Evolutionary conservation across 2,329 filamentous ascomycete species (phyloP).

Genomic region (Colletotrichum higginsianum): DNA sequence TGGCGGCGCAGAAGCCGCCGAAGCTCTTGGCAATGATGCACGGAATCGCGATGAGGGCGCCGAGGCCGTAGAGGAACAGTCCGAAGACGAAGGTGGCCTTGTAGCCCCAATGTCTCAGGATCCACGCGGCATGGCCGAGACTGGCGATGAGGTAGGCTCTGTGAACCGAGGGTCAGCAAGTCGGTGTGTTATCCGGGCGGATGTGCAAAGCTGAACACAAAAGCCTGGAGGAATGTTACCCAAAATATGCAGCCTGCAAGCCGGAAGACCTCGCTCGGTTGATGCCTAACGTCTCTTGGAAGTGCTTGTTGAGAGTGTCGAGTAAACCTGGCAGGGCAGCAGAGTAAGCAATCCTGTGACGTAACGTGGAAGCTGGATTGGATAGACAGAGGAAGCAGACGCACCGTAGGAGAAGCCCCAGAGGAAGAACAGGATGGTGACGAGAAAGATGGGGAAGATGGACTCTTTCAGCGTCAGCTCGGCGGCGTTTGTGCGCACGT

Average conservation of each 20-base stretch:
- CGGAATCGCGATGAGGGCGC: conserved; percentile 70
- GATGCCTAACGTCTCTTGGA: conserved; percentile 62
- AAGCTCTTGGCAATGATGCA: conserved; percentile 64
- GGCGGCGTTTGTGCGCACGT: conserved; percentile 58
- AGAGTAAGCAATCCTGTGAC: conserved; percentile 3
- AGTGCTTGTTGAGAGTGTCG: conserved; percentile 61
- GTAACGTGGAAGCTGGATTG: neutral
- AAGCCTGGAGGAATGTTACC: neutral
- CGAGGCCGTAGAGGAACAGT: conserved; percentile 75
- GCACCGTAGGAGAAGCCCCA: conserved; percentile 44
- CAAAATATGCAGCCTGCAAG: conserved; percentile 60
- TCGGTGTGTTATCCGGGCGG: neutral
- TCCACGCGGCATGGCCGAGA: conserved; percentile 57
- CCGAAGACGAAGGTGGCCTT: conserved; percentile 65
- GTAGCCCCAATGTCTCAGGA: conserved; percentile 60
- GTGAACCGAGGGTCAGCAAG: neutral
- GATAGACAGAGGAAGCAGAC: conserved; percentile 39
- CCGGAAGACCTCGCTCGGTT: conserved; percentile 57
- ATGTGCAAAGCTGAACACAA: neutral
- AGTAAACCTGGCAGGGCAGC: conserved; percentile 29
- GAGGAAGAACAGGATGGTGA: conserved; percentile 56
- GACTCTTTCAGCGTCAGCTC: conserved; percentile 77
- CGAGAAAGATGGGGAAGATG: conserved; percentile 75
- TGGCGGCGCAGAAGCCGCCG: conserved; percentile 79
- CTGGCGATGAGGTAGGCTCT: conserved; percentile 57